Base-by-base conservation (phyloP, 2,329 filamentous ascomycete genomes). In the Botrytis elliptica region DNA sequence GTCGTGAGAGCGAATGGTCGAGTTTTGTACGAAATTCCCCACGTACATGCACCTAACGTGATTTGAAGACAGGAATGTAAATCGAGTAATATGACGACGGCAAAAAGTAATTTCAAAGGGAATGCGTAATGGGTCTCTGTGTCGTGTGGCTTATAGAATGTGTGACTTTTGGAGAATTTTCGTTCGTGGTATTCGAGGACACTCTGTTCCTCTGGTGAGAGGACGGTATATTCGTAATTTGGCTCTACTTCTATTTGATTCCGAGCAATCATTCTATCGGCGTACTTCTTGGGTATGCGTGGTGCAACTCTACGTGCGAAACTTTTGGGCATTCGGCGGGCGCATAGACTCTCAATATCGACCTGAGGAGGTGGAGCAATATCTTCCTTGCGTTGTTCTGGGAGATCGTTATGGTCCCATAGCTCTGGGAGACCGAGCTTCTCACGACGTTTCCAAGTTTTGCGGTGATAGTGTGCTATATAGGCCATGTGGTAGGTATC, bases 401-500 rank as follows among this genome's bases (percentile, higher is more conserved):
- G 91, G 1, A 93, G 84, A 79, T 81, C 93, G 25, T 79, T 79
- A 40, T 76, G 77, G 38, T 79, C 89, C 66, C 86, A 86, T 12
- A 93, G 84, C 7, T 88, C 84, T 0, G 90, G 90, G 0, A 93
- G 85, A 49, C 84, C 84, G 25, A 88, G 85, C 81, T 91, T 88
- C 76, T 89, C 86, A 38, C 92, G 88, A 22, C 60, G 74, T 46
- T 77, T 78, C 75, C 75, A 77, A 88, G 83, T 77, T 70, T 88
- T 87, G 33, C 74, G 74, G 73, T 87, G 85, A 73, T 89, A 95
- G 75, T 91, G 91, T 0, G 91, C 90, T 75, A 97, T 92, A 82
- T 89, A 95, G 60, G 90, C 88, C 92, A 96, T 94, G 82, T 96
- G 93, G 80, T 96, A 97, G 0, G 93, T 96, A 80, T 97, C 93